Base-by-base conservation (phyloP, 2,329 filamentous ascomycete species). In the Colletotrichum falcatum region DNA sequence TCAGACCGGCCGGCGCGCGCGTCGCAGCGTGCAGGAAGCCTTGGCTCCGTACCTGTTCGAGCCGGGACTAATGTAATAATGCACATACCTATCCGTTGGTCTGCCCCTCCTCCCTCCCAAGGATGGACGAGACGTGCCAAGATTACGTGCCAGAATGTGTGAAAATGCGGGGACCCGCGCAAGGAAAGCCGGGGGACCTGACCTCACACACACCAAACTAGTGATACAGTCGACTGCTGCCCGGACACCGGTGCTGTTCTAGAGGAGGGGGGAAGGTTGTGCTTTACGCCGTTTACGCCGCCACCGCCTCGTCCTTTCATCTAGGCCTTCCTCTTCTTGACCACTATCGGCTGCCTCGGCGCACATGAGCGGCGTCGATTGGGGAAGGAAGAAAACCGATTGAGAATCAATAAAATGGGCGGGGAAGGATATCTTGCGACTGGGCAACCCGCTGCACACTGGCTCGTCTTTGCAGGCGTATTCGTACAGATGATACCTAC, bases 221-320 rank as follows among this genome's bases (percentile, higher is more conserved):
- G 30, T 37, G 23, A 23, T 7, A 44, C 33, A 51, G 59, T n/a
- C 33, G 42, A 60, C 28, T 46, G 49, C 33, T 39, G 44, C 59
- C 23, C 18, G 18, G 49, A 35, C 37, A 37, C 33, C 5, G 20
- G 35, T 30, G 18, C 51, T 20, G 18, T 54, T n/a, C 30, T 37
- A n/a, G n/a, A 33, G 16, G n/a, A 33, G 16, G 33, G 8, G 9
- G 42, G 9, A n/a, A 16, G n/a, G 20, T 61, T 14, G 64, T 67
- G 66, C 51, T 42, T 59, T 60, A 70, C 67, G 64, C 67, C 28
- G 58, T 70, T 70, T 67, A 70, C 67, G 67, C 63, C 33, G 65
- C 42, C 64, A 16, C 35, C 33, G 53, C 51, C 42, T 61, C 5
- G 30, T 16, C 11, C 44, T 3, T 26, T 14, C 12, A 35, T 44